A percentile compares a stretch with the other conserved stretches of the same genome.
phyloP scores from a whole-genome alignment of 2,329 filamentous ascomycete genomes.

The Cercospora sp. region DNA sequence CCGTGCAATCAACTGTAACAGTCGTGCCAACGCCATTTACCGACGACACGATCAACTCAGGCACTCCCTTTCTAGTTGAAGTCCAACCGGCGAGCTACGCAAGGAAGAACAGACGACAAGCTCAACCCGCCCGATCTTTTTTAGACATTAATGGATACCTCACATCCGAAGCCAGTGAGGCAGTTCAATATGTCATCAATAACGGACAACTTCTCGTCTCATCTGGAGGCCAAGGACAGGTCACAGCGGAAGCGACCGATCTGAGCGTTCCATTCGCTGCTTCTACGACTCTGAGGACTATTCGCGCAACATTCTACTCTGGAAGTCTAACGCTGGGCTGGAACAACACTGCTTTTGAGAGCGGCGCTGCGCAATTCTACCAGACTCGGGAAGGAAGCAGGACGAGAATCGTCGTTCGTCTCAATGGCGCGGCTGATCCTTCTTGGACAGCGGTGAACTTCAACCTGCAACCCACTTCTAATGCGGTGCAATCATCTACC shows the following conservation, averaged over 20 bases:
- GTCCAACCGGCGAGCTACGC: constrained; percentile 25
- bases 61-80: constrained; percentile 37
- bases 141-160: constrained; percentile 39
- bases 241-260: constrained; percentile 32
- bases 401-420: constrained; percentile 35
- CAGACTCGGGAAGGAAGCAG: constrained; percentile 32
- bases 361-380: constrained; percentile 38
- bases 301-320: constrained; percentile 36
- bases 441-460: constrained; percentile 37
- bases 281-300: constrained; percentile 27
- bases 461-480: constrained; percentile 25
- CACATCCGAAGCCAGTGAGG: constrained; percentile 35
- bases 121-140: constrained; percentile 28
- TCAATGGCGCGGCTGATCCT: constrained; percentile 33
- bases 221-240: constrained; percentile 33
- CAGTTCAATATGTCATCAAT: constrained; percentile 37
- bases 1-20: constrained; percentile 35
- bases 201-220: constrained; percentile 30
- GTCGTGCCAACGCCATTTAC: constrained; percentile 30
- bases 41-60: constrained; percentile 36
- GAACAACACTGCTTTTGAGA: constrained; percentile 38
- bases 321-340: constrained; percentile 35
- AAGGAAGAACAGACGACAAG: constrained; percentile 29
- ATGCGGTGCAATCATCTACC: not conserved
- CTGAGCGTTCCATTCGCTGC: constrained; percentile 34